A percentile compares a stretch with the other conserved stretches of the same genome.
Conservation (phyloP, 306 rosid genomes). For the Hylodesmum podocarpum region DNA sequence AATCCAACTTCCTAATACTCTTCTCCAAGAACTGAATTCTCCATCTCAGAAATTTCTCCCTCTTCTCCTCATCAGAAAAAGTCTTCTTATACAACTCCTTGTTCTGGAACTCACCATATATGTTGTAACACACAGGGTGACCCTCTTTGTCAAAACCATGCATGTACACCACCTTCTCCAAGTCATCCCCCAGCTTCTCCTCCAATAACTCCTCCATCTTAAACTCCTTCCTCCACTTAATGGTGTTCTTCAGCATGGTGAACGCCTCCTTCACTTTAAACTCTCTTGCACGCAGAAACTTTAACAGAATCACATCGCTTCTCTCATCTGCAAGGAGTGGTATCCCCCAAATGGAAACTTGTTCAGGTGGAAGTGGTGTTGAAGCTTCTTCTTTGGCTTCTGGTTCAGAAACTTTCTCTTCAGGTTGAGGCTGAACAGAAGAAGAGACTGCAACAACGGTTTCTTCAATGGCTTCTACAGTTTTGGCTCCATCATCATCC, state of each 20-base stretch:
- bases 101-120: constrained; percentile 60
- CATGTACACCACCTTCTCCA: constrained; percentile 62
- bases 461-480: constrained; percentile 80
- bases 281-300: constrained; percentile 86
- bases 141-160: constrained; percentile 69
- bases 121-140: constrained; percentile 78
- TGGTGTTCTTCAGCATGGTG: constrained; percentile 75
- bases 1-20: constrained; percentile 71
- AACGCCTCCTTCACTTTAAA: constrained; percentile 83
- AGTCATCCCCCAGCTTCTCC: constrained; percentile 49
- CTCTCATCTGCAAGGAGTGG: constrained; percentile 72
- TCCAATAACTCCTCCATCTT: constrained; percentile 61
- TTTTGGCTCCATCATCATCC: constrained; percentile 81
- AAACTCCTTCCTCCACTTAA: constrained; percentile 78
- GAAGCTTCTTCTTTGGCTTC: constrained; percentile 34
- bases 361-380: constrained; percentile 37
- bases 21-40: constrained; percentile 71
- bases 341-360: constrained; percentile 67
- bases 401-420: constrained; percentile 7
- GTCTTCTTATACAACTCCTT: constrained; percentile 65
- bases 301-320: constrained; percentile 75
- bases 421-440: constrained; percentile 29
- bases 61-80: constrained; percentile 65
- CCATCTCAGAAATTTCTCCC: constrained; percentile 58
- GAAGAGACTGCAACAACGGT: constrained; percentile 65